Base-by-base conservation (phyloP, 2,329 filamentous ascomycete genomes). In the Trichophyton rubrum region DNA sequence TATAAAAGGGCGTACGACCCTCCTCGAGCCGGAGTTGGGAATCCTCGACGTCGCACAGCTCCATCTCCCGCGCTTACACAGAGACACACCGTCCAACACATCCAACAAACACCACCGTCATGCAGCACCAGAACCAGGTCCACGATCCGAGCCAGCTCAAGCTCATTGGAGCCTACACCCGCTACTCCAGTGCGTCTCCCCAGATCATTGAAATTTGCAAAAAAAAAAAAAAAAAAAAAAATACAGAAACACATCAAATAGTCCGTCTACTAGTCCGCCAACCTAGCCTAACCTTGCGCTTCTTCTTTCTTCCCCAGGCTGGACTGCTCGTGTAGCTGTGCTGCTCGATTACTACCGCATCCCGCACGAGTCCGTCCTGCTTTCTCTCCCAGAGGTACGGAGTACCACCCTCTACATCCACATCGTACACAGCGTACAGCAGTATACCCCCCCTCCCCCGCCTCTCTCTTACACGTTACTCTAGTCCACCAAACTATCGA, bases 311-410 rank as follows among this genome's bases (percentile, higher is more conserved):
- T n/a, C n/a, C 27, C 27, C 58, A 73, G 71, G 71, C 60, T 73
- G 71, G 71, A 72, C 71, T 17, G 63, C 66, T 1, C 70, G 71
- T 20, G 68, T 72, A 3, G 69, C 70, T 41, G 65, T 67, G 3
- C 65, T 73, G 7, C 60, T 73, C 40, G 68, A 73, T 58, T 73
- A 72, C 62, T 73, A 72, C 60, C 59, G 68, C 13, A 72, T 73
- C 24, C 67, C 67, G 3, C 65, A 72, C 59, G 67, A 66, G 0
- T 56, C 59, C 11, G 61, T 68, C 53, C 64, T 68, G 30, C 40
- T 69, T 1, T 65, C 64, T 4, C 59, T 72, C 1, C 57, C 65
- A n/a, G 67, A 71, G 53, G 70, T 71, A 65, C n/a, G n/a, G n/a
- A n/a, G n/a, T n/a, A n/a, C n/a, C n/a, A n/a, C 15, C 27, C 27